Base-by-base conservation (phyloP, 371 early-diverging fungal genomes). In the Vairimorpha necatrix region DNA sequence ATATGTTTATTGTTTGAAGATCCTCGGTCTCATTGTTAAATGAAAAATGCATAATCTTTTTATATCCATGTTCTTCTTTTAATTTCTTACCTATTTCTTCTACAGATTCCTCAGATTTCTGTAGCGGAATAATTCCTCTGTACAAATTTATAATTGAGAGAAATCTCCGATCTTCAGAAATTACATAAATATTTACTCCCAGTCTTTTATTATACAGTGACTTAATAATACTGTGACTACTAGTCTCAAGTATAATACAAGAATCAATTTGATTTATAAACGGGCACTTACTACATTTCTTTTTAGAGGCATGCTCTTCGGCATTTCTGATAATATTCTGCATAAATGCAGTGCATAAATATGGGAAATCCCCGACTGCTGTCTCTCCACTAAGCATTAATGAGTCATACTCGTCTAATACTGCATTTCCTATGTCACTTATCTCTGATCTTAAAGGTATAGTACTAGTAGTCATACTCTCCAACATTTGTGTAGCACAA, bases 371-470 rank as follows among this genome's bases (percentile, higher is more conserved):
- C 14, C 89, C 98, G 84, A 91, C 91, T 67, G 98, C 97, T 1
- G 95, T 95, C 86, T 98, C 98, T 74, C 93, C 94, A 62, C 94
- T 94, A 67, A 96, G 87, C 98, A 98, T 98, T 78, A 96, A 95
- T 83, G 93, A 91, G 85, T 94, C 96, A 46, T 93, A 91, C 62
- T 95, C 95, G 84, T 94, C 94, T 72, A 93, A 80, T 14, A 95
- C 90, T 47, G 98, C 96, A 86, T 96, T 94, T 39, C 96, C 94
- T 38, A 98, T 94, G 84, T 98, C 98, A 42, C 91, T 92, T 14
- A 93, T 93, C 83, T 98, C 98, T 61, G 98, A 94, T 83, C 98
- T 91, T 38, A 95, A 96, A n/a, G 96, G 96, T 38, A 92, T 88
- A 69, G 91, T 91, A 86, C 92, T 92, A 82, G 79, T 73, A 34